Evolutionary conservation across 106 monocot genomes (phyloP).

Genomic region (Dactylorhiza incarnata): DNA sequence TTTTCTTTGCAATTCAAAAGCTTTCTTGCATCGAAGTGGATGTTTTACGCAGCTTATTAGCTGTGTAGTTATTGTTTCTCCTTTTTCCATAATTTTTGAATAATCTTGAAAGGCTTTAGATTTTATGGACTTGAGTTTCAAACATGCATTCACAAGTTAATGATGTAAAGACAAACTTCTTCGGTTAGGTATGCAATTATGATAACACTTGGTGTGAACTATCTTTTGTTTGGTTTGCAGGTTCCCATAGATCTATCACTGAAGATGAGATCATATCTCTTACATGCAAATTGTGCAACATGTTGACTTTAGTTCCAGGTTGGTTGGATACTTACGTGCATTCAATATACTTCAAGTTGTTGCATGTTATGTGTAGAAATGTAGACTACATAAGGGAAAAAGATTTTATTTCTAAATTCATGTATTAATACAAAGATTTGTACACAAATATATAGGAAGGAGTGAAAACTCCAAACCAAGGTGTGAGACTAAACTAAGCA

Average conservation of each 20-base stretch:
- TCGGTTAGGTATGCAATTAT: neutral
- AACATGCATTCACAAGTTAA: neutral
- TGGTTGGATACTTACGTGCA: neutral
- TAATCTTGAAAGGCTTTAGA: neutral
- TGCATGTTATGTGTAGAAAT: no score
- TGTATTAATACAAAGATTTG: no score
- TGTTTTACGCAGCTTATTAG: neutral
- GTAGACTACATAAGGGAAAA: no score
- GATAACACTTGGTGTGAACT: neutral
- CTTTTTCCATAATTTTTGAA: neutral
- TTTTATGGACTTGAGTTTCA: neutral
- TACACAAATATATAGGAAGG: no score
- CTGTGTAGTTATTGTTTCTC: neutral
- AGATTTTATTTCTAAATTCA: no score
- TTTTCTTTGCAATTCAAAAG: neutral
- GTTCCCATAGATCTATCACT: conserved; percentile 8
- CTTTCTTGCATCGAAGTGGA: neutral
- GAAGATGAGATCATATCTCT: conserved; percentile 14
- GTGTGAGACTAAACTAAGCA: no score
- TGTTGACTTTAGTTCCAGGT: conserved; percentile 32
- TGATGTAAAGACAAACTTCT: neutral
- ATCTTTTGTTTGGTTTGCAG: conserved; percentile 5
- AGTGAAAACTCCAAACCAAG: no score
- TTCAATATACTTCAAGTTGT: neutral
- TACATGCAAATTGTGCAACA: conserved; percentile 27